Conservation (phyloP, 192 early-diverging fungal genomes). For the Chytriomyces sp. region DNA sequence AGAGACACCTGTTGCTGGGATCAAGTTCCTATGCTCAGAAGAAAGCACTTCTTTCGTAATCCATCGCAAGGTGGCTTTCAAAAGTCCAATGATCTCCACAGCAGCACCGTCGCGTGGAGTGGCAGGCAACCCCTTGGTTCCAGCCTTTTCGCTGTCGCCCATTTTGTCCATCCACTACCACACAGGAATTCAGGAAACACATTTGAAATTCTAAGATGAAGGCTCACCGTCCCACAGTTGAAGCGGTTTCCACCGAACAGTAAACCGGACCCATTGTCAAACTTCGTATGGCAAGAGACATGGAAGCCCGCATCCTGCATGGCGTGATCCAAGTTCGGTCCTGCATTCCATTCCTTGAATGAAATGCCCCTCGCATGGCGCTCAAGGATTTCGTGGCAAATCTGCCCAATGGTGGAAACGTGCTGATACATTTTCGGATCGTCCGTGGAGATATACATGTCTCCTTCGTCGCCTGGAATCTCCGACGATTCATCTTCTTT, state of each 20-base stretch:
- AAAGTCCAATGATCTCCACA: constrained; percentile 89
- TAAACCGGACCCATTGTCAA: constrained; percentile 69
- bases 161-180: constrained; percentile 99
- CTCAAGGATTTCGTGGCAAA: constrained; percentile 89
- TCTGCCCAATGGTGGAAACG: constrained; percentile 74
- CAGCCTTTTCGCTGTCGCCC: constrained; percentile 89
- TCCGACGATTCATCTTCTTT: constrained; percentile 33
- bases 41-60: constrained; percentile 52
- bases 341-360: constrained; percentile 97
- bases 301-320: constrained; percentile 93
- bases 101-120: constrained; percentile 92
- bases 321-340: constrained; percentile 79
- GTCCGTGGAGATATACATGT: constrained; percentile 23
- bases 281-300: constrained; percentile 74
- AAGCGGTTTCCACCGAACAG: constrained; percentile 83
- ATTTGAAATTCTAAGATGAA: too few relatives aligned
- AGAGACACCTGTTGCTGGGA: constrained; percentile 54
- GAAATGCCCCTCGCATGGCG: constrained; percentile 87
- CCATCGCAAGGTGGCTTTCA: constrained; percentile 86
- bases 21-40: constrained; percentile 24
- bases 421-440: constrained; percentile 60
- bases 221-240: constrained; percentile 98
- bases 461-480: constrained; percentile 31
- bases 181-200: too few relatives aligned
- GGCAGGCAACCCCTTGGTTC: constrained; percentile 85